These are phyloP conservation scores for Xylaria sp. DNA, from an alignment of 2,329 filamentous ascomycete genomes.

Conservation along the genomic window DNA sequence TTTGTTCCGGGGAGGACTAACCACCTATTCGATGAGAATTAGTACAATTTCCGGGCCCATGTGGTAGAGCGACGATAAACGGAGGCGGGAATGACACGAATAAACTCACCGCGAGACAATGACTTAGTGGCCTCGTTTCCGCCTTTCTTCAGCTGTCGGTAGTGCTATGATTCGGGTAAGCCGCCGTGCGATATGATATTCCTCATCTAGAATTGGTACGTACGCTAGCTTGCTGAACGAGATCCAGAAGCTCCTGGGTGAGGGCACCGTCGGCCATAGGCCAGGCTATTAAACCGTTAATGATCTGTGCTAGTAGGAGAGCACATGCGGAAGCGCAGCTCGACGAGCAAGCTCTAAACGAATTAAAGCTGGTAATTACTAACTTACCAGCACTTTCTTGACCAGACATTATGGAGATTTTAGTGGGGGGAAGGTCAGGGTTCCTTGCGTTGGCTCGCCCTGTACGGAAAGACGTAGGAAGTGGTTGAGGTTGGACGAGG, in stretches of 20 bases:
- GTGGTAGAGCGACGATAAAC: background rate
- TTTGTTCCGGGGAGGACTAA: no score
- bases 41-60: slow-evolving; percentile 9
- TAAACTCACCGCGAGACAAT: slow-evolving; percentile 76
- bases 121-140: slow-evolving; percentile 89
- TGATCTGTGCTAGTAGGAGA: background rate
- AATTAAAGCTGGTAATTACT: background rate
- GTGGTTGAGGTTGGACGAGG: slow-evolving; percentile 4
- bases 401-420: slow-evolving; percentile 45
- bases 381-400: slow-evolving; percentile 46
- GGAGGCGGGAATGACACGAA: background rate
- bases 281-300: slow-evolving; percentile 62
- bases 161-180: slow-evolving; percentile 37
- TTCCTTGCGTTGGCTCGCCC: slow-evolving; percentile 73
- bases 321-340: background rate
- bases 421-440: slow-evolving; percentile 54
- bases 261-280: slow-evolving; percentile 78
- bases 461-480: slow-evolving; percentile 48
- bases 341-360: background rate
- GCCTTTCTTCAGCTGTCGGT: slow-evolving; percentile 85
- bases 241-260: slow-evolving; percentile 83
- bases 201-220: slow-evolving; percentile 36
- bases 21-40: slow-evolving; percentile 24
- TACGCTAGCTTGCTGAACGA: slow-evolving; percentile 76
- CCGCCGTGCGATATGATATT: background rate